phyloP scores from a whole-genome alignment of 768 basidiomycete species.

The Amanita thiersii region DNA sequence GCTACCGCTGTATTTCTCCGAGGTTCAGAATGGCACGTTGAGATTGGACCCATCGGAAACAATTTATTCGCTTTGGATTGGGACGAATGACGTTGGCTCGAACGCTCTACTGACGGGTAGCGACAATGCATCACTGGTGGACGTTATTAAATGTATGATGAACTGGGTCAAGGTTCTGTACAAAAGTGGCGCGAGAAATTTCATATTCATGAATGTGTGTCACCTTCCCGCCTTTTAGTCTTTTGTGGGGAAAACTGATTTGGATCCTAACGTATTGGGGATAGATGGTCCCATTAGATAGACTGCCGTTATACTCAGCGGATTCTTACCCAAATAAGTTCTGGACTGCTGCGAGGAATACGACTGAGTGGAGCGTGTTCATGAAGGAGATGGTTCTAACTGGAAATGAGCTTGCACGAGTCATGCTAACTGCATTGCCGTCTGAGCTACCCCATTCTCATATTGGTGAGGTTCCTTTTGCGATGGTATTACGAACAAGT shows the following conservation, averaged over 20 bases:
- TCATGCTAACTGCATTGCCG: slow-evolving; percentile 41
- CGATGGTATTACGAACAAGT: not conserved
- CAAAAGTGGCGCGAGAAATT: slow-evolving; percentile 52
- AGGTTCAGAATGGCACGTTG: slow-evolving; percentile 32
- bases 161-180: slow-evolving; percentile 54
- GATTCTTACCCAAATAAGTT: slow-evolving; percentile 41
- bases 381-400: slow-evolving; percentile 45
- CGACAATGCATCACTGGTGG: slow-evolving; percentile 44
- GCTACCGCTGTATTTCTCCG: slow-evolving; percentile 43
- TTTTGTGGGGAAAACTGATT: not conserved
- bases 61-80: slow-evolving; percentile 61
- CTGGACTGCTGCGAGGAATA: slow-evolving; percentile 43
- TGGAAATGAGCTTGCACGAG: slow-evolving; percentile 42
- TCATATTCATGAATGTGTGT: slow-evolving; percentile 61
- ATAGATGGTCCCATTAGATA: slow-evolving; percentile 52
- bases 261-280: too few species aligned
- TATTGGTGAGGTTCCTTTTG: slow-evolving; percentile 34
- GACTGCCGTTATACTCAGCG: slow-evolving; percentile 36
- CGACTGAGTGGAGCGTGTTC: slow-evolving; percentile 48
- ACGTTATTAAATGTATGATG: slow-evolving; percentile 49
- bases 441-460: slow-evolving; percentile 44
- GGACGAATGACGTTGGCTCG: slow-evolving; percentile 56
- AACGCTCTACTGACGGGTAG: slow-evolving; percentile 46
- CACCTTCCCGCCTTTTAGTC: not conserved
- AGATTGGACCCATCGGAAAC: slow-evolving; percentile 35